Percentiles rank a stretch among this genome's conserved stretches.
phyloP scores from a whole-genome alignment of 192 early-diverging fungal species.

The Gaertneriomyces semiglobifer region DNA sequence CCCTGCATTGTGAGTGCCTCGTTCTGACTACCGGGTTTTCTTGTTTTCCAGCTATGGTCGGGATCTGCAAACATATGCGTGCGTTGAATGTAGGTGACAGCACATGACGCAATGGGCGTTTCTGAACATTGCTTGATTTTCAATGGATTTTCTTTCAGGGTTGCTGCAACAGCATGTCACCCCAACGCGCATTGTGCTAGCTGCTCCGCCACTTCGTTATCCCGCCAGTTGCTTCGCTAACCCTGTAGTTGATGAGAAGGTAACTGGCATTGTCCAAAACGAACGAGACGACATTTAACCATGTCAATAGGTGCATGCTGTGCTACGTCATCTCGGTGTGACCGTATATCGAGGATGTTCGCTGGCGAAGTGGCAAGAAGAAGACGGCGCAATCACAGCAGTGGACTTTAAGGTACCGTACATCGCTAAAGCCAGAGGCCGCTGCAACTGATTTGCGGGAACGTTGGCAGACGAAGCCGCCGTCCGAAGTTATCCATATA shows the following conservation, averaged over 20 bases:
- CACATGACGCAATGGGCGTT: too few species aligned
- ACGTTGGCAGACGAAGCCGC: not conserved
- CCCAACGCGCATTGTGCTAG: conserved; percentile 26
- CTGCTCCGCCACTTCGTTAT: conserved; percentile 31
- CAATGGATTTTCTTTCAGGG: not conserved
- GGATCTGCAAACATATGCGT: conserved; percentile 45
- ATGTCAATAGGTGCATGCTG: conserved; percentile 16
- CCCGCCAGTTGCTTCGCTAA: conserved; percentile 39
- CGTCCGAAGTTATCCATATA: not conserved
- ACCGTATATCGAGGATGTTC: conserved; percentile 33
- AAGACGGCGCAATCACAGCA: conserved; percentile 4
- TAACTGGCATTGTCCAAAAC: not conserved
- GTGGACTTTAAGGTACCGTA: conserved; percentile 18
- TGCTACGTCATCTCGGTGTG: conserved; percentile 28
- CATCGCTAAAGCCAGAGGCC: too few species aligned
- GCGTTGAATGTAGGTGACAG: conserved; percentile 38
- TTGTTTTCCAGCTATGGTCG: conserved; percentile 37
- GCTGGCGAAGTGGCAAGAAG: conserved; percentile 27
- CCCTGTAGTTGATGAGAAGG: conserved; percentile 29
- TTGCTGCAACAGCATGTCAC: conserved; percentile 17
- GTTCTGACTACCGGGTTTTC: not conserved
- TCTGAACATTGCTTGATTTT: not conserved
- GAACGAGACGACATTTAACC: not conserved
- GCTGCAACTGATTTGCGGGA: too few species aligned
- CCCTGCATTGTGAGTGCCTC: not conserved